Evolutionary conservation across 179 eudicot species (phyloP).

Genomic region (Silene coronaria): DNA sequence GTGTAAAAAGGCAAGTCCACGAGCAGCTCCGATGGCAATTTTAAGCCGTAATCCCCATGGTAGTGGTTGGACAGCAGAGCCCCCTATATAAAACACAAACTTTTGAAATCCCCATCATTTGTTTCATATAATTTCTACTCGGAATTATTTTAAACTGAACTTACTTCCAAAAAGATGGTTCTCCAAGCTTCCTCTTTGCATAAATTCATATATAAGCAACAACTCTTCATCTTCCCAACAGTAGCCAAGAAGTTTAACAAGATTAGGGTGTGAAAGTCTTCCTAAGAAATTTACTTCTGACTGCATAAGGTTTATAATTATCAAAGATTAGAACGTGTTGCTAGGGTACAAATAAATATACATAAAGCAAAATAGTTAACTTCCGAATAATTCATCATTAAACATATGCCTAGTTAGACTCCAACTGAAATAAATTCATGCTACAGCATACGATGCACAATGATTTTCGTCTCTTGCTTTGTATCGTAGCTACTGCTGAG

Average conservation of each 20-base stretch:
- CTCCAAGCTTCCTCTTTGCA: slow-evolving; percentile 73
- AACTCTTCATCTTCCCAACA: slow-evolving; percentile 66
- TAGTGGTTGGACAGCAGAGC: slow-evolving; percentile 15
- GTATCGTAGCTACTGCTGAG: neutral
- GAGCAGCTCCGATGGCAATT: slow-evolving; percentile 53
- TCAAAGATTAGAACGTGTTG: neutral
- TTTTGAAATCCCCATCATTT: neutral
- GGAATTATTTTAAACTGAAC: slow-evolving; percentile 35
- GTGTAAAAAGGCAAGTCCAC: slow-evolving; percentile 59
- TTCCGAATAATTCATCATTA: neutral
- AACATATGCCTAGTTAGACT: neutral
- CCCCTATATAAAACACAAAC: slow-evolving; percentile 2
- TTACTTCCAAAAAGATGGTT: slow-evolving; percentile 74
- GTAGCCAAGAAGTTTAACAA: slow-evolving; percentile 67
- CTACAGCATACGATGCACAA: neutral
- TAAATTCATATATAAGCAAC: slow-evolving; percentile 63
- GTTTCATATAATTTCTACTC: neutral
- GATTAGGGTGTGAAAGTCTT: slow-evolving; percentile 67
- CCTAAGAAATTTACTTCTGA: slow-evolving; percentile 77
- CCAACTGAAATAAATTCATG: neutral
- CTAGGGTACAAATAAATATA: neutral
- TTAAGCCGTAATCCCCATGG: slow-evolving; percentile 31
- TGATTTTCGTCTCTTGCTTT: neutral
- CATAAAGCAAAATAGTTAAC: neutral
- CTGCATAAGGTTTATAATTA: slow-evolving; percentile 23